Conservation (phyloP, 176 grass and related monocot species). For the Elaeis guineensis region DNA sequence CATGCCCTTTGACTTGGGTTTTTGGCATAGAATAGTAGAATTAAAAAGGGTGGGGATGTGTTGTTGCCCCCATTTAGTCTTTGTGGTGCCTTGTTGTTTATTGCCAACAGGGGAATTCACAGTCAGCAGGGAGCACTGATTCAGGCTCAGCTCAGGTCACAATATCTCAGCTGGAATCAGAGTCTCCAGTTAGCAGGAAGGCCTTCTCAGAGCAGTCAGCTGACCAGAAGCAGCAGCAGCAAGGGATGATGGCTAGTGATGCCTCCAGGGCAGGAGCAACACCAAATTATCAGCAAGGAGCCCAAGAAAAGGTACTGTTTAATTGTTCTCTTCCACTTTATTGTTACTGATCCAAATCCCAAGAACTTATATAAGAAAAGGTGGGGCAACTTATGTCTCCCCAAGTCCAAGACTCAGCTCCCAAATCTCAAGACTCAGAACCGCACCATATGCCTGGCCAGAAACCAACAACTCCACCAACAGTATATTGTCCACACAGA, state of each 20-base stretch:
- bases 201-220: conserved; percentile 22
- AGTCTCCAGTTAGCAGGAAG: conserved; percentile 45
- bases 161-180: conserved; percentile 60
- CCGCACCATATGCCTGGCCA: no score
- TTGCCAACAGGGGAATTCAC: conserved; percentile 67
- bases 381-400: no score
- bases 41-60: neutral
- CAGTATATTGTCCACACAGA: no score
- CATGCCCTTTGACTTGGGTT: neutral
- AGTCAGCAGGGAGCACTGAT: conserved; percentile 75
- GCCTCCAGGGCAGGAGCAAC: conserved; percentile 32
- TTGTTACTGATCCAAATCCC: neutral
- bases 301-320: conserved; percentile 53
- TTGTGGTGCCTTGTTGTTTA: conserved; percentile 20
- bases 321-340: neutral
- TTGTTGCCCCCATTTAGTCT: conserved; percentile 1
- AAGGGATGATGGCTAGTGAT: conserved; percentile 51
- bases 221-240: conserved; percentile 35
- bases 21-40: neutral
- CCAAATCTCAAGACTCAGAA: no score
- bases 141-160: conserved; percentile 82
- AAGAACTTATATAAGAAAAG: no score
- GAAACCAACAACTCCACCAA: no score
- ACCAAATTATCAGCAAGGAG: conserved; percentile 12
- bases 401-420: no score